Conservation (phyloP, 139 green algal species). For the Gonium pectorale region DNA sequence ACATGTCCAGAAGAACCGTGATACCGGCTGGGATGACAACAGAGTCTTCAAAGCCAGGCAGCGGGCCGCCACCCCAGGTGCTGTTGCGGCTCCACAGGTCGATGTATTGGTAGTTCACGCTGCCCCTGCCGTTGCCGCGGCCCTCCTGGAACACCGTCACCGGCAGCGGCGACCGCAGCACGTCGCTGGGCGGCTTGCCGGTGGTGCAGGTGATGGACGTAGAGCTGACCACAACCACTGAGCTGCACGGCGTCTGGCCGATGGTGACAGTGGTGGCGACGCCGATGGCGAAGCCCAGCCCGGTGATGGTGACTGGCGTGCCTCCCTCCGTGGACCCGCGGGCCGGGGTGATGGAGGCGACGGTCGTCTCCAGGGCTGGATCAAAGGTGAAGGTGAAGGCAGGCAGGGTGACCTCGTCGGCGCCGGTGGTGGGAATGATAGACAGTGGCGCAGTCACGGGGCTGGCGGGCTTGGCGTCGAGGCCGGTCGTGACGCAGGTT, state of each 20-base stretch:
- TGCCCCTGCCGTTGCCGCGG: constrained; percentile 6
- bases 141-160: constrained; percentile 1
- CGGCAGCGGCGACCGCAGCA: constrained; percentile 6
- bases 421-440: constrained; percentile 6
- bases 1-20: constrained; percentile 74
- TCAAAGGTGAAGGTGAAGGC: constrained; percentile 48
- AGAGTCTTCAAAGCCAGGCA: constrained; percentile 60
- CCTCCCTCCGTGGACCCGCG: constrained; percentile 68
- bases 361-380: constrained; percentile 49
- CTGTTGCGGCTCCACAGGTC: constrained; percentile 71
- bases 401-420: not conserved
- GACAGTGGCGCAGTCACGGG: not conserved
- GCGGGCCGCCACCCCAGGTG: constrained; percentile 73
- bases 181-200: not conserved
- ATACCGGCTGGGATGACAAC: constrained; percentile 59
- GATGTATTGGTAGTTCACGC: constrained; percentile 56
- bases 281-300: constrained; percentile 16
- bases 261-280: not conserved
- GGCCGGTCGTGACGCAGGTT: constrained; percentile 29
- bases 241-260: constrained; percentile 27
- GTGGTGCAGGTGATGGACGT: constrained; percentile 50
- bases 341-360: constrained; percentile 47
- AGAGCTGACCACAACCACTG: not conserved
- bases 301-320: constrained; percentile 60
- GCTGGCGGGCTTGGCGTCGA: not conserved